Base-by-base conservation (phyloP, 495 filamentous ascomycete genomes). In the Tuber aestivum region DNA sequence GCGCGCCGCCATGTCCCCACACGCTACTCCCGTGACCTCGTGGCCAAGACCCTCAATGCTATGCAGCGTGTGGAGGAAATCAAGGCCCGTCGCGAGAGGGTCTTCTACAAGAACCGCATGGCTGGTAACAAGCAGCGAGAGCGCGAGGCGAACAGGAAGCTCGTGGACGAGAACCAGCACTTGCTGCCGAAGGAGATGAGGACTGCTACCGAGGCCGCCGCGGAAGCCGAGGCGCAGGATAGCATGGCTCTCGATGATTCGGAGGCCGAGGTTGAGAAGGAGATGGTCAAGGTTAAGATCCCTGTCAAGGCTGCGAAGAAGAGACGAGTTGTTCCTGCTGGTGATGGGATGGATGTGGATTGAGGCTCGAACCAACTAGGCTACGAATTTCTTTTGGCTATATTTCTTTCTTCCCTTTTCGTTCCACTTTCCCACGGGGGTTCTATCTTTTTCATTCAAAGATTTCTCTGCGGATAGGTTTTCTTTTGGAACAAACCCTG, bases 41-140 rank as follows among this genome's bases (percentile, higher is more conserved):
- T 97, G 41, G 89, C 89, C 73, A 92, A 90, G 80, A 98, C 95
- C 21, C 88, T 98, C 84, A 90, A 90, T 78, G 94, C 95, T 73
- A 99, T 99, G 93, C 87, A 93, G 85, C 90, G 95, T 74, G 91
- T 99, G 78, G 86, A 88, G 83, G 94, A 99, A 87, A 96, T 98
- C 84, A 88, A 93, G 69, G 84, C 87, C 71, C 89, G 90, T 82
- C 88, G 95, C 81, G 94, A 99, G 88, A 87, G 92, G 79, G 89
- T 90, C 71, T 97, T 97, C 86, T 97, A 96, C 87, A 94, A 92
- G 89, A 90, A 91, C 77, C 90, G 96, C 75, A 92, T 97, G 92
- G 90, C 89, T 69, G 94, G 95, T 82, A 96, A 95, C 84, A 89
- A 92, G 84, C 92, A 91, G 85, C 88, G 89, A 83, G 90, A 95